phyloP scores from a whole-genome alignment of 2,329 filamentous ascomycete species.

The Clarireedia paspali region DNA sequence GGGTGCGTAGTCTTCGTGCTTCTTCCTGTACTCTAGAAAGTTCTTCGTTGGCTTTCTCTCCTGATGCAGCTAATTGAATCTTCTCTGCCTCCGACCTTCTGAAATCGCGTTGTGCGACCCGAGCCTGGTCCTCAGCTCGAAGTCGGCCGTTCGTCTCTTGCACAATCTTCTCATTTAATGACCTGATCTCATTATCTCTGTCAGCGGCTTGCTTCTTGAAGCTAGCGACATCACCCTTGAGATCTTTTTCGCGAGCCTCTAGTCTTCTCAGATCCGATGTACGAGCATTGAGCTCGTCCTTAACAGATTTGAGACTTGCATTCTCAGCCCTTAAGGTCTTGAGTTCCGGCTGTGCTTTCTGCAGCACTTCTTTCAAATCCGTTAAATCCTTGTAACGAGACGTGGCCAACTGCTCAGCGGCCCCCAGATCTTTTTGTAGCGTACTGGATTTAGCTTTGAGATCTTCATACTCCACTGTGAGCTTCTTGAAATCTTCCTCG shows the following conservation, averaged over 20 bases:
- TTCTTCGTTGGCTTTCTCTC: conserved; percentile 65
- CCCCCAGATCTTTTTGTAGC: conserved; percentile 75
- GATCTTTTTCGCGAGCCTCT: conserved; percentile 74
- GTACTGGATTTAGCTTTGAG: conserved; percentile 62
- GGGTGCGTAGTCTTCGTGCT: conserved; percentile 54
- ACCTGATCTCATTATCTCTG: conserved; percentile 70
- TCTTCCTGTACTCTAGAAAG: conserved; percentile 68
- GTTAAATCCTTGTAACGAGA: conserved; percentile 82
- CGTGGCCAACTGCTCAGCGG: conserved; percentile 79
- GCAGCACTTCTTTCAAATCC: conserved; percentile 69
- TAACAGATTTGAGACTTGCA: conserved; percentile 62
- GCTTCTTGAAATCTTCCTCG: conserved; percentile 25
- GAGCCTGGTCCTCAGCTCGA: conserved; percentile 72
- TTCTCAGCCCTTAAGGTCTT: conserved; percentile 72
- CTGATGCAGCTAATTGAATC: conserved; percentile 64
- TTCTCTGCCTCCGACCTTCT: conserved; percentile 72
- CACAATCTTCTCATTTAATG: conserved; percentile 68
- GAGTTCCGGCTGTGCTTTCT: conserved; percentile 82
- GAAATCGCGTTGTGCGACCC: conserved; percentile 66
- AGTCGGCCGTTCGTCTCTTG: conserved; percentile 64
- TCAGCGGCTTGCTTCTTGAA: conserved; percentile 64
- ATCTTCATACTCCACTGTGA: conserved; percentile 53
- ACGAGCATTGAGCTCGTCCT: conserved; percentile 62
- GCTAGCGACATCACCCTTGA: conserved; percentile 64
- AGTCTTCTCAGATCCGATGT: conserved; percentile 61